Percentiles rank a stretch among this genome's conserved stretches.
Conservation (phyloP, 2,329 filamentous ascomycete species). For the Phoma sp. region DNA sequence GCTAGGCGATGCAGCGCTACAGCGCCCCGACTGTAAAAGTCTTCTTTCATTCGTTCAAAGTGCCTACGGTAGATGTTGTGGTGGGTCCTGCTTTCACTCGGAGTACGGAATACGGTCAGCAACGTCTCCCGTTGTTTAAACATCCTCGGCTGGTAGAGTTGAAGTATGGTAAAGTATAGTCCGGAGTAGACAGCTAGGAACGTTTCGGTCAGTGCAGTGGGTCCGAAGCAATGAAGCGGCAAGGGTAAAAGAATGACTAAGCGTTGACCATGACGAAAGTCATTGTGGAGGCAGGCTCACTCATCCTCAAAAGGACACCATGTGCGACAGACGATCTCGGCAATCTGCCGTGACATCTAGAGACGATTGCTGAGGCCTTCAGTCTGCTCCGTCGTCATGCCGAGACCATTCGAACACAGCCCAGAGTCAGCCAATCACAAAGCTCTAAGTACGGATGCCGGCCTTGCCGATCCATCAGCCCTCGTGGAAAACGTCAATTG, state of each 20-base stretch:
- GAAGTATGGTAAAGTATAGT: not conserved
- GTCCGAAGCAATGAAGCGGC: not conserved
- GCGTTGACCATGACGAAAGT: not conserved
- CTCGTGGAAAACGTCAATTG: slow-evolving; percentile 12
- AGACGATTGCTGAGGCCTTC: not conserved
- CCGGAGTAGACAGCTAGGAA: not conserved
- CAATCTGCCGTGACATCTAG: not conserved
- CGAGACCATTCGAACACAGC: not conserved
- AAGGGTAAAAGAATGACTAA: not conserved
- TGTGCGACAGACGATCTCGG: not conserved
- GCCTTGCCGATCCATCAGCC: slow-evolving; percentile 10
- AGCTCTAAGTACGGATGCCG: slow-evolving; percentile 13
- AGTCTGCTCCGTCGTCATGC: not conserved
- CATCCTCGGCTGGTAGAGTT: not conserved
- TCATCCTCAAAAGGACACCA: not conserved
- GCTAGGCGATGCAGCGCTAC: not conserved
- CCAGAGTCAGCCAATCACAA: slow-evolving; percentile 9
- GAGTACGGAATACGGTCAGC: slow-evolving; percentile 1
- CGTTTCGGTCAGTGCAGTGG: too few species aligned
- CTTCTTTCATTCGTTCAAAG: not conserved
- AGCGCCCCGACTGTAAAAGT: not conserved
- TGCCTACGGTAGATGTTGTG: not conserved
- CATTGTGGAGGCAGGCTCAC: not conserved
- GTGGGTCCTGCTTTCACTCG: not conserved
- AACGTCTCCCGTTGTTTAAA: not conserved